Conservation (phyloP, 768 basidiomycete species). For the Holtermanniella nyarrowii region DNA sequence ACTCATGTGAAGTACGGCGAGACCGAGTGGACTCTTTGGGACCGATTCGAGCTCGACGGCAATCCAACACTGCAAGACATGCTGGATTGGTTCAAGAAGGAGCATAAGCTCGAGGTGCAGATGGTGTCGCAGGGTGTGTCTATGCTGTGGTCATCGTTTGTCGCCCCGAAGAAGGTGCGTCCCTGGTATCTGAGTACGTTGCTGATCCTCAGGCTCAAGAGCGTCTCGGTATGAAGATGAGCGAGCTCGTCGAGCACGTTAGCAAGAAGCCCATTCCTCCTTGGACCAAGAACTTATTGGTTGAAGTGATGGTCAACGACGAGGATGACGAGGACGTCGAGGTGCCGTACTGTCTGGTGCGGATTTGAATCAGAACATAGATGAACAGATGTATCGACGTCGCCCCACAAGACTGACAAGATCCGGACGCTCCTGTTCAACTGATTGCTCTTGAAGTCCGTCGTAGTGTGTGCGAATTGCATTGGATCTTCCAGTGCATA, state of each 20-base stretch:
- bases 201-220: constrained; percentile 59
- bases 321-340: constrained; percentile 92
- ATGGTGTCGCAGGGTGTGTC: constrained; percentile 98
- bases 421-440: too few relatives aligned
- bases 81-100: constrained; percentile 67
- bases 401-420: too few relatives aligned
- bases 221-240: constrained; percentile 78
- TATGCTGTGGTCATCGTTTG: constrained; percentile 94
- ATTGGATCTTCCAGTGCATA: too few relatives aligned
- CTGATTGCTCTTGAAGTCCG: too few relatives aligned
- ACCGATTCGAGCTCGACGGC: constrained; percentile 83
- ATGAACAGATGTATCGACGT: too few relatives aligned
- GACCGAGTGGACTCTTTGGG: constrained; percentile 96
- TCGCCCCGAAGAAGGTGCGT: constrained; percentile 81
- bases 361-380: constrained; percentile 17
- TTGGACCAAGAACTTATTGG: constrained; percentile 71
- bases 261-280: constrained; percentile 87
- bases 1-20: constrained; percentile 50
- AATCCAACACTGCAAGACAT: constrained; percentile 82
- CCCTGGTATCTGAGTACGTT: not conserved
- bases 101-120: constrained; percentile 74
- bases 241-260: constrained; percentile 79
- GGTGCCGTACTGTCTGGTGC: constrained; percentile 44
- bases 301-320: constrained; percentile 89
- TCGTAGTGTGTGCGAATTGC: too few relatives aligned